A percentile compares a stretch with the other conserved stretches of the same genome.
Conservation (phyloP, 164 flowering plant species). For the Taxillus chinensis region DNA sequence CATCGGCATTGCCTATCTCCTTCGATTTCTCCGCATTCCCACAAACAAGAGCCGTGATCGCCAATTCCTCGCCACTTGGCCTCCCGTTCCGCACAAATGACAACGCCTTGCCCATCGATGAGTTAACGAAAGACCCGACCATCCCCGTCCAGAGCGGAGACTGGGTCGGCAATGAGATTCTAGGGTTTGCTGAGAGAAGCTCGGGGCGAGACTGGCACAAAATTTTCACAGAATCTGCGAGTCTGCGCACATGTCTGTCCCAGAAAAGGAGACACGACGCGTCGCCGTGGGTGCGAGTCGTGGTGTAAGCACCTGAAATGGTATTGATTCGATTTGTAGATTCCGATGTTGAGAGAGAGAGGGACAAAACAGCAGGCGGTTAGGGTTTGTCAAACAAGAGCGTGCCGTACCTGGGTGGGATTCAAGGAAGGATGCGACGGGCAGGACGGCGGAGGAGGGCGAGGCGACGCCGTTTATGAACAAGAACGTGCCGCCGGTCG, state of each 20-base stretch:
- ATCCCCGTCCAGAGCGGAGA: constrained; percentile 22
- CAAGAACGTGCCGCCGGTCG: constrained; percentile 27
- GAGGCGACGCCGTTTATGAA: constrained; percentile 49
- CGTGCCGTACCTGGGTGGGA: constrained; percentile 36
- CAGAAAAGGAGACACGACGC: constrained; percentile 52
- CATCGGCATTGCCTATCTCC: constrained; percentile 14
- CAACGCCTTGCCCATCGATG: constrained; percentile 33
- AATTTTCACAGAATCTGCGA: constrained; percentile 39
- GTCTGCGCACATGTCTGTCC: constrained; percentile 64
- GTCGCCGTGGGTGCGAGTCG: constrained; percentile 58
- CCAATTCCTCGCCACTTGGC: constrained; percentile 44
- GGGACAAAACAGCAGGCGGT: neutral
- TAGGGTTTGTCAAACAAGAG: neutral
- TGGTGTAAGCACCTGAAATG: constrained; percentile 78
- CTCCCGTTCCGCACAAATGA: constrained; percentile 29
- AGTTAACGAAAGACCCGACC: constrained; percentile 29
- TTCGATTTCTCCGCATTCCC: constrained; percentile 28
- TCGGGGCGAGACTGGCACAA: constrained; percentile 34
- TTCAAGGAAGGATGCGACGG: constrained; percentile 54
- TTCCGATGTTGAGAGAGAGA: neutral
- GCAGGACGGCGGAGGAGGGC: constrained; percentile 28
- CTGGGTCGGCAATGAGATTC: neutral
- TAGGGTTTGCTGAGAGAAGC: constrained; percentile 14
- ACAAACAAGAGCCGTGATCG: constrained; percentile 43
- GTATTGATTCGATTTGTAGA: neutral